Conservation (phyloP, 805 yeast genomes). For the Millerozyma acaciae region DNA sequence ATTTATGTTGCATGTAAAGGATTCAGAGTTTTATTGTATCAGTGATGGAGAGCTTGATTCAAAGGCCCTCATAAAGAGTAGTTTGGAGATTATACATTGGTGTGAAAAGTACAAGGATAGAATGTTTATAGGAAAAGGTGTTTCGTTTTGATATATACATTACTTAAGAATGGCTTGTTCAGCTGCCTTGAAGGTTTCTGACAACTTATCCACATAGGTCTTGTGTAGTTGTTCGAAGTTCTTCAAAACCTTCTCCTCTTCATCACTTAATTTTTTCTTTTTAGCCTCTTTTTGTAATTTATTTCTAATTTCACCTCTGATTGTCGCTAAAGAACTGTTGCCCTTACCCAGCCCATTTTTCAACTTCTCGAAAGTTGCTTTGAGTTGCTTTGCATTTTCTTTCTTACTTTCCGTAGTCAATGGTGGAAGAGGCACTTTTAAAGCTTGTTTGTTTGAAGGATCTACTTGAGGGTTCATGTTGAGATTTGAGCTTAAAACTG, state of each 20-base stretch:
- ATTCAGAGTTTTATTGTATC: constrained; percentile 36
- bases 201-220: constrained; percentile 54
- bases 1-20: constrained; percentile 33
- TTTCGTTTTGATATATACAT: constrained; percentile 35
- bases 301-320: constrained; percentile 51
- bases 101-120: constrained; percentile 67
- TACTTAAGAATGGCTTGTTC: constrained; percentile 47
- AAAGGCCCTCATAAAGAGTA: constrained; percentile 55
- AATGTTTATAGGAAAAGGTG: constrained; percentile 72
- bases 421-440: constrained; percentile 73
- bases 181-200: constrained; percentile 50
- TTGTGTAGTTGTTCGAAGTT: constrained; percentile 72
- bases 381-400: constrained; percentile 56
- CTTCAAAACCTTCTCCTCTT: constrained; percentile 49
- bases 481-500: constrained; percentile 63
- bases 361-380: constrained; percentile 61
- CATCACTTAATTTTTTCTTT: constrained; percentile 50
- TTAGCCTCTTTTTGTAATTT: constrained; percentile 54
- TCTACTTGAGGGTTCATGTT: constrained; percentile 81
- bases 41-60: constrained; percentile 48
- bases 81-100: constrained; percentile 69
- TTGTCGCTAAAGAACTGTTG: constrained; percentile 43
- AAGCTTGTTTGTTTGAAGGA: constrained; percentile 64
- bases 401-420: constrained; percentile 64
- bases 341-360: constrained; percentile 45